Evolutionary conservation across 2,329 filamentous ascomycete species (phyloP), one percentile per base, ranked within the genome.

Genomic region (Penicillium sp.): DNA sequence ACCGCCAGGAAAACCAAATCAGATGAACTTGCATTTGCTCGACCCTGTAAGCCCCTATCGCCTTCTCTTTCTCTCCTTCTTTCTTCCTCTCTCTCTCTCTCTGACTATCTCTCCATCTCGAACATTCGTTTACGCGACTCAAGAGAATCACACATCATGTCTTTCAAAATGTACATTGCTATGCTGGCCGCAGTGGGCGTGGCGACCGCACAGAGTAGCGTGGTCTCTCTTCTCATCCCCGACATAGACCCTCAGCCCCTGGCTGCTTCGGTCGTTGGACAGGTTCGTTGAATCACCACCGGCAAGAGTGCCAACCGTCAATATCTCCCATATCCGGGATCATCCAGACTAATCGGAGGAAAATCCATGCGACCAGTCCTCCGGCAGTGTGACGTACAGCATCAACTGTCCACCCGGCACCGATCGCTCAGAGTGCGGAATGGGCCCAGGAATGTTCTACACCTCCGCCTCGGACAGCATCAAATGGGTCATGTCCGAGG

Each of bases 191-290:
- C 52, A 8, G 29, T 51, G 18, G 50, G 55, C 9, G 29, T 63
- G 25, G 56, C 46, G 13, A 50, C 51, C 7, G 60, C 53, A 9
- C 47, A 59, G 33, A 45, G 48, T 35, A 49, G 45, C 3, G 55
- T 64, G 3, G 53, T 59, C 13, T 63, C 62, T 1, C 45, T 64
- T 42, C 61, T 61, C 18, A 56, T 65, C 18, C 56, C 43, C 9
- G 54, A 55, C 7, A 43, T 54, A 1, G 59, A 61, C 39, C 44
- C 51, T 9, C 59, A 63, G 33, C 40, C 60, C 3, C 40, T 64
- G 40, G 55, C 49, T n/a, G 61, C 56, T 11, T 62, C 62, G 2
- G 51, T 65, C 43, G 37, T 63, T 5, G 57, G 46, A 9, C 53
- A 61, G 39, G 60, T 64, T 40, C 38, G 52, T 53, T 32, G 8